Base-by-base conservation (phyloP, 768 basidiomycete genomes). In the Suillus lakei region DNA sequence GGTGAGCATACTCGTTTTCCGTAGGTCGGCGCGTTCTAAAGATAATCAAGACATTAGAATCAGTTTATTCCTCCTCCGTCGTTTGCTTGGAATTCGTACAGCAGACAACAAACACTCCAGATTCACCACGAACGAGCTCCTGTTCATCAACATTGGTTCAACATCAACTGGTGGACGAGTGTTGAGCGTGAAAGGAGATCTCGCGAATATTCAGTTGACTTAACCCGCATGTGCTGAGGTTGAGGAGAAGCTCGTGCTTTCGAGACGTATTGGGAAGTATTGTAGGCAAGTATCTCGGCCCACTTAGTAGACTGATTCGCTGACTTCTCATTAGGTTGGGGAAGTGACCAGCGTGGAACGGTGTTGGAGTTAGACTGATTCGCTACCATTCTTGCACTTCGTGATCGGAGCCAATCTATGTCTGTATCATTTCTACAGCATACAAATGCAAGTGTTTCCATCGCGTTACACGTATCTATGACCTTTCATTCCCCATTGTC, bases 71-170 rank as follows among this genome's bases (percentile, higher is more conserved):
- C 82, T 98, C 39, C 91, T 99, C 43, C 92, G 96, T 67, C 89
- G 96, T 65, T 81, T 99, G 62, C 87, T 99, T 18, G 97, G 98
- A 76, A 97, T 99, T 67, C 96, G 96, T 79, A 95, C 95, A 23
- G 97, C 98, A 78, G 97, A 99, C 82, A 98, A 96, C 83, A 99
- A 98, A 78, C 94, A 96, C 79, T 93, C 84, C 93, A 62, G 98
- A 78, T 86, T 98, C 55, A 85, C 88, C 66, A 97, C 96, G 81
- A 91, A 91, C 78, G 96, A 98, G 79, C 84, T 96, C 3, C 80
- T 98, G 5, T 87, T n/a, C n/a, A n/a, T 99, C n/a, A n/a, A n/a
- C 82, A 98, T 99, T 64, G 96, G 97, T 23, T 97, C 95, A 30
- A 98, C 95, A 2, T 97, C 96, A 5, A 97, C 96, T 3, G 97